phyloP scores from a whole-genome alignment of 768 basidiomycete species.

The Rubroboletus pulcherrimus region DNA sequence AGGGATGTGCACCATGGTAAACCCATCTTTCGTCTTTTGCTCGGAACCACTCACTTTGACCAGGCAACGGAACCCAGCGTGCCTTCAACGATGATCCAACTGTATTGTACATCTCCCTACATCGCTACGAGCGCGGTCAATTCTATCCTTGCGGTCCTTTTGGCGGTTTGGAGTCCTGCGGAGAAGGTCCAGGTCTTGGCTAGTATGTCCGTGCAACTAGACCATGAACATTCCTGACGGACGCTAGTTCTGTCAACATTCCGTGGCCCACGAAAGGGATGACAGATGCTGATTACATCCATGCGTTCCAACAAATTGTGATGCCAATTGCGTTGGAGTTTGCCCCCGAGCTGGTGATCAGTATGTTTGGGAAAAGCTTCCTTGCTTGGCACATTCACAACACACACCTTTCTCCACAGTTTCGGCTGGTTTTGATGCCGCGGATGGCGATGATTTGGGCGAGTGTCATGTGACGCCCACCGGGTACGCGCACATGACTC shows the following conservation, averaged over 20 bases:
- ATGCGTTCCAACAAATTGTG: constrained; percentile 92
- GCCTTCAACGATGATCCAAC: constrained; percentile 92
- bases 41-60: constrained; percentile 11
- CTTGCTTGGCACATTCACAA: neutral
- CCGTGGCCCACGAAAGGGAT: constrained; percentile 90
- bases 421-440: constrained; percentile 97
- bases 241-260: constrained; percentile 83
- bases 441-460: constrained; percentile 87
- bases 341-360: constrained; percentile 91
- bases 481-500: constrained; percentile 98
- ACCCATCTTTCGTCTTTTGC: neutral
- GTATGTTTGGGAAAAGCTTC: constrained; percentile 44
- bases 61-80: constrained; percentile 95
- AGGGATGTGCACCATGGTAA: constrained; percentile 97
- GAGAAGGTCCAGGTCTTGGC: constrained; percentile 79
- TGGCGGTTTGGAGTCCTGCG: constrained; percentile 82
- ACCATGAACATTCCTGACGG: constrained; percentile 6
- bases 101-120: constrained; percentile 91
- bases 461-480: constrained; percentile 87
- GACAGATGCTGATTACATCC: constrained; percentile 93
- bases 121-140: constrained; percentile 86
- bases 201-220: constrained; percentile 52
- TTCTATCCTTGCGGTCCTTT: constrained; percentile 95
- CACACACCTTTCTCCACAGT: constrained; percentile 45
- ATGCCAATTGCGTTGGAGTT: constrained; percentile 99